Conservation (phyloP, 2,329 filamentous ascomycete species). For the Colletotrichum phormii region DNA sequence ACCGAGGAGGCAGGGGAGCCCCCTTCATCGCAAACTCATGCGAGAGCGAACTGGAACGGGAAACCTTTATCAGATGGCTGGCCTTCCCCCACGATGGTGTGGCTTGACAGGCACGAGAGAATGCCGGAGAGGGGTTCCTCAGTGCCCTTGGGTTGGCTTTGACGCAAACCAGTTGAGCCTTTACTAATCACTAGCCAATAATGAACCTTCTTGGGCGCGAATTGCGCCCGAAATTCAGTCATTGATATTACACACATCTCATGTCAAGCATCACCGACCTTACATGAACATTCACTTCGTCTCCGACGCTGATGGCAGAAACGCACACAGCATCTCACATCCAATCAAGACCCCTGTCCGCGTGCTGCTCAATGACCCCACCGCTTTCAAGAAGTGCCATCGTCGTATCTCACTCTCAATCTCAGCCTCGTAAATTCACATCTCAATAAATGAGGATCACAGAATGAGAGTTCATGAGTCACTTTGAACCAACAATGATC, state of each 20-base stretch:
- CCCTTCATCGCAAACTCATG: not conserved
- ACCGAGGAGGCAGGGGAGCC: not conserved
- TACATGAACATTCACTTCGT: too few species aligned
- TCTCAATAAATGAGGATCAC: not conserved
- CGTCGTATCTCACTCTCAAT: not conserved
- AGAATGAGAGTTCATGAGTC: not conserved
- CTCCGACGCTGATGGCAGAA: too few species aligned
- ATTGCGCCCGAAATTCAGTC: not conserved
- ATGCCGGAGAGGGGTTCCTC: too few species aligned
- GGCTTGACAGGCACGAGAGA: too few species aligned
- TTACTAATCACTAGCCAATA: too few species aligned
- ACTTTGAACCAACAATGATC: not conserved
- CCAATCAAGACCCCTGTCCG: conserved; percentile 1
- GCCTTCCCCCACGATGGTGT: too few species aligned
- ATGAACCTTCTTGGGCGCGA: too few species aligned
- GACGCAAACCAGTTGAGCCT: too few species aligned
- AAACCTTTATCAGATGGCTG: too few species aligned
- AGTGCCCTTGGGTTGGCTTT: too few species aligned
- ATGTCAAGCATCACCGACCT: too few species aligned
- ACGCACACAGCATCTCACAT: not conserved
- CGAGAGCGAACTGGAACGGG: too few species aligned
- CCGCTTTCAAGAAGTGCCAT: not conserved
- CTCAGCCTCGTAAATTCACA: not conserved
- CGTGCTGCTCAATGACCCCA: not conserved
- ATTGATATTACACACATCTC: not conserved